phyloP scores from a whole-genome alignment of 164 flowering plant species.

The Santalum album region DNA sequence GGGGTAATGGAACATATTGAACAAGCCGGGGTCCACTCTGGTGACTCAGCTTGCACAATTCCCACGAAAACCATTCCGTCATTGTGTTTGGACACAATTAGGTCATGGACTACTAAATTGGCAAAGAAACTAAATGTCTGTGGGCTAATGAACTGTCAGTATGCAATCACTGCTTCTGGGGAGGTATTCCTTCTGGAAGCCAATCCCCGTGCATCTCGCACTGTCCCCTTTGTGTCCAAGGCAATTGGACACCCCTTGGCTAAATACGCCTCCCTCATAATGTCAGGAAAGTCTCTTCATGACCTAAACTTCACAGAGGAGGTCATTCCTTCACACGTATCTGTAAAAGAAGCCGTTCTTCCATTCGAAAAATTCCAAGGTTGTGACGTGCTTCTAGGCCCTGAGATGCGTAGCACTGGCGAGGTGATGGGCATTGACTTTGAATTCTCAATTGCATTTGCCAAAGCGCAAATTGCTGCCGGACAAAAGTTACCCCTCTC shows the following conservation, averaged over 20 bases:
- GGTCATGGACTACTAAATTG: slow-evolving; percentile 73
- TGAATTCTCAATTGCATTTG: slow-evolving; percentile 66
- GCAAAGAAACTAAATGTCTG: slow-evolving; percentile 75
- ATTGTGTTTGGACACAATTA: slow-evolving; percentile 60
- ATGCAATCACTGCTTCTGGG: slow-evolving; percentile 70
- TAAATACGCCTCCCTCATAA: slow-evolving; percentile 84
- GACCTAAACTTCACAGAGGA: slow-evolving; percentile 66
- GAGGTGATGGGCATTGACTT: slow-evolving; percentile 92
- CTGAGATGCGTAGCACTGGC: slow-evolving; percentile 97
- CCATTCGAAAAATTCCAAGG: slow-evolving; percentile 95
- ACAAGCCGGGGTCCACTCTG: slow-evolving; percentile 95
- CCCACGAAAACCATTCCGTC: slow-evolving; percentile 73
- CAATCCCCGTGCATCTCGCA: slow-evolving; percentile 90
- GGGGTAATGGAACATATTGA: slow-evolving; percentile 99
- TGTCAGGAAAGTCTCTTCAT: slow-evolving; percentile 80
- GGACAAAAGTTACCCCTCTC: slow-evolving; percentile 82
- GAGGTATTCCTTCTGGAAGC: slow-evolving; percentile 89
- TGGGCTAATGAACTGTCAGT: slow-evolving; percentile 98
- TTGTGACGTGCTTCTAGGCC: slow-evolving; percentile 85
- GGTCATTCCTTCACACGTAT: slow-evolving; percentile 70
- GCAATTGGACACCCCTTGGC: slow-evolving; percentile 95
- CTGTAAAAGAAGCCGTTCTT: slow-evolving; percentile 92
- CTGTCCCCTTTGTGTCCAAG: slow-evolving; percentile 96
- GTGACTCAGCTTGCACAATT: slow-evolving; percentile 82
- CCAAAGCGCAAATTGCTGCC: slow-evolving; percentile 88